These are phyloP conservation scores for Penicillium vulpinum DNA, from an alignment of 2,329 filamentous ascomycete genomes.

Conservation along the genomic window DNA sequence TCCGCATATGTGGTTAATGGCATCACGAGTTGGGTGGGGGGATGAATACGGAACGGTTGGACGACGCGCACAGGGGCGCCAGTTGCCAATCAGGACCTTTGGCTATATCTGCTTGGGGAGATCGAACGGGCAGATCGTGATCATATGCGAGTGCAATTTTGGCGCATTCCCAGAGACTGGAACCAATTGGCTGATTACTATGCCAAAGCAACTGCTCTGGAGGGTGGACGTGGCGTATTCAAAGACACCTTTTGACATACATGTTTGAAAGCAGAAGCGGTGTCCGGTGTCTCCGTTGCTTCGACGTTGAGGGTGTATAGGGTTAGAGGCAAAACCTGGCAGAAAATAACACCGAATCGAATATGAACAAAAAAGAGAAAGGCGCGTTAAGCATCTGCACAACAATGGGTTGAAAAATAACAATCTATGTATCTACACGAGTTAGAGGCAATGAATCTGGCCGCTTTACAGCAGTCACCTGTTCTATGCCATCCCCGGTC, in stretches of 20 bases:
- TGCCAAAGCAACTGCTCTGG: neutral
- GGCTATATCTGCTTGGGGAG: too few relatives aligned
- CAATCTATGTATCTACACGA: slow-evolving; percentile 6
- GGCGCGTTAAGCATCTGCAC: neutral
- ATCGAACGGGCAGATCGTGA: too few relatives aligned
- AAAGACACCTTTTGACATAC: neutral
- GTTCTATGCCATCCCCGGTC: slow-evolving; percentile 2
- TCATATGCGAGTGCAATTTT: too few relatives aligned
- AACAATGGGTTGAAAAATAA: neutral
- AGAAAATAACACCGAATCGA: neutral
- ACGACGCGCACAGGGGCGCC: too few relatives aligned
- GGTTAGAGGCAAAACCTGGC: neutral
- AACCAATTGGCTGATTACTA: neutral
- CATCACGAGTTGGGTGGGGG: too few relatives aligned
- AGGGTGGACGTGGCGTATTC: neutral
- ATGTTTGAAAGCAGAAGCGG: too few relatives aligned
- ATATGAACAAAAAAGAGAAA: neutral
- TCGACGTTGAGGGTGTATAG: too few relatives aligned
- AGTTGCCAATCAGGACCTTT: too few relatives aligned
- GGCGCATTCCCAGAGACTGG: too few relatives aligned
- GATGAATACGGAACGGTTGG: too few relatives aligned
- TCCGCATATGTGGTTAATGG: too few relatives aligned
- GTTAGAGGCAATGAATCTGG: neutral
- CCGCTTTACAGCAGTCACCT: neutral
- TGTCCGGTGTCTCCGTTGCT: too few relatives aligned